These are phyloP conservation scores for Beauveria bassiana DNA, from an alignment of 2,329 filamentous ascomycete genomes.

Conservation along the genomic window DNA sequence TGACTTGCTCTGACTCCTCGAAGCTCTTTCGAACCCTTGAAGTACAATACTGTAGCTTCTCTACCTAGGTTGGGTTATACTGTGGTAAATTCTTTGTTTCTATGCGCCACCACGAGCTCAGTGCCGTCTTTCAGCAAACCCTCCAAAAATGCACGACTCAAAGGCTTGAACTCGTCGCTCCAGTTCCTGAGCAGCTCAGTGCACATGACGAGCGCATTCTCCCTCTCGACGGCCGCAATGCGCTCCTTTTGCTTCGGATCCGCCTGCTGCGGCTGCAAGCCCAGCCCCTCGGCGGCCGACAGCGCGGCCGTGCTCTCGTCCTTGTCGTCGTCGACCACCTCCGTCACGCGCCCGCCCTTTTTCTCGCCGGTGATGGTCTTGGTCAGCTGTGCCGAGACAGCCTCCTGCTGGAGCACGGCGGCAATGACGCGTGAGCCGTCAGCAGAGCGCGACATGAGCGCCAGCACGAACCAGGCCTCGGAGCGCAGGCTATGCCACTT, in stretches of 20 bases:
- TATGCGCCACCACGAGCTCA: conserved; percentile 30
- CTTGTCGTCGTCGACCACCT: conserved; percentile 14
- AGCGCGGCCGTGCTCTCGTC: conserved; percentile 13
- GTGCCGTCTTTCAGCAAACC: conserved; percentile 44
- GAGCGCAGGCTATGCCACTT: conserved; percentile 53
- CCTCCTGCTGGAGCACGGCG: conserved; percentile 33
- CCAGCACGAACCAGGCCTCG: conserved; percentile 55
- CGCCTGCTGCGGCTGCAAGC: conserved; percentile 39
- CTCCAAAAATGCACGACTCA: conserved; percentile 35
- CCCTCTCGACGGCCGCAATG: conserved; percentile 46
- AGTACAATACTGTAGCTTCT: too few relatives aligned
- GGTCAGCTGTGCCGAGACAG: conserved; percentile 36
- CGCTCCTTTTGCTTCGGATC: conserved; percentile 35
- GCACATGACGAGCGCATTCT: conserved; percentile 54
- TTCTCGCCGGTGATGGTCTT: conserved; percentile 40
- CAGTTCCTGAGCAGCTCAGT: conserved; percentile 44
- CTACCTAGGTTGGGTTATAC: not conserved
- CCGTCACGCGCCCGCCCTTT: not conserved
- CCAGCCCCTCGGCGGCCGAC: conserved; percentile 26
- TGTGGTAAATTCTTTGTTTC: conserved; percentile 12
- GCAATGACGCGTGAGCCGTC: conserved; percentile 41
- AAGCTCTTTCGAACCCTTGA: not conserved
- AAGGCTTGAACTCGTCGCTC: conserved; percentile 31
- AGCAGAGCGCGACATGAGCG: conserved; percentile 46
- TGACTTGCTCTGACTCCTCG: not conserved